phyloP scores from a whole-genome alignment of 108 stramenopile genomes.

The Skeletonema marinoi region DNA sequence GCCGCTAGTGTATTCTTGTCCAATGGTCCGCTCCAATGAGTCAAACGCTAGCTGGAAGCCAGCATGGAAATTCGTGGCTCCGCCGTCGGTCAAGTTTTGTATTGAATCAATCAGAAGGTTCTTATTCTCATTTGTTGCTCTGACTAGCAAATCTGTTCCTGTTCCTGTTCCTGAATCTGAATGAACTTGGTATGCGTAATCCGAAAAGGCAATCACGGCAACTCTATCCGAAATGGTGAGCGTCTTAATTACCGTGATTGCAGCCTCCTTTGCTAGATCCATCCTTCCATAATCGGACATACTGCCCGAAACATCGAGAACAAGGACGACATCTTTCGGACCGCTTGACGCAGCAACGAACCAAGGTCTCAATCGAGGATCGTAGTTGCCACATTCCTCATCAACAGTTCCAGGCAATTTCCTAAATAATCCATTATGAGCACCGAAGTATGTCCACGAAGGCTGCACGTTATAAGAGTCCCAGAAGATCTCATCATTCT shows the following conservation, averaged over 20 bases:
- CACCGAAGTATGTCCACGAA: constrained; percentile 21
- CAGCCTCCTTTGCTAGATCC: too few relatives aligned
- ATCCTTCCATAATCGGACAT: too few relatives aligned
- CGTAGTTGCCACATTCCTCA: background rate
- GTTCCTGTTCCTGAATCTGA: constrained; percentile 24
- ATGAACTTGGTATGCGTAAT: constrained; percentile 1
- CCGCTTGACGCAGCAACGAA: too few relatives aligned
- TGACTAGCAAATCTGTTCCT: constrained; percentile 4
- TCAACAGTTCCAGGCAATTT: constrained; percentile 32
- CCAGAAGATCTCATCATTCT: too few relatives aligned
- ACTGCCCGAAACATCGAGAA: too few relatives aligned
- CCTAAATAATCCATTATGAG: constrained; percentile 45
- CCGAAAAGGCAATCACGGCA: constrained; percentile 41
- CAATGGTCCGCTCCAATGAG: too few relatives aligned
- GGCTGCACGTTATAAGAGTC: too few relatives aligned
- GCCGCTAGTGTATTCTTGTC: too few relatives aligned
- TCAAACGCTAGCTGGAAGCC: constrained; percentile 33
- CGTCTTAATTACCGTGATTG: too few relatives aligned
- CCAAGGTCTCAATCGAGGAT: too few relatives aligned
- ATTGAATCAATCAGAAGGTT: background rate
- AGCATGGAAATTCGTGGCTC: constrained; percentile 39
- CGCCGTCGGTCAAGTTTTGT: background rate
- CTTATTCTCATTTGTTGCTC: background rate
- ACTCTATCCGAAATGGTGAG: constrained; percentile 13
- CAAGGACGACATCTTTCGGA: too few relatives aligned